These are phyloP conservation scores for Borovskyia barvae DNA, from an alignment of 208 protist species.

Conservation along the genomic window DNA sequence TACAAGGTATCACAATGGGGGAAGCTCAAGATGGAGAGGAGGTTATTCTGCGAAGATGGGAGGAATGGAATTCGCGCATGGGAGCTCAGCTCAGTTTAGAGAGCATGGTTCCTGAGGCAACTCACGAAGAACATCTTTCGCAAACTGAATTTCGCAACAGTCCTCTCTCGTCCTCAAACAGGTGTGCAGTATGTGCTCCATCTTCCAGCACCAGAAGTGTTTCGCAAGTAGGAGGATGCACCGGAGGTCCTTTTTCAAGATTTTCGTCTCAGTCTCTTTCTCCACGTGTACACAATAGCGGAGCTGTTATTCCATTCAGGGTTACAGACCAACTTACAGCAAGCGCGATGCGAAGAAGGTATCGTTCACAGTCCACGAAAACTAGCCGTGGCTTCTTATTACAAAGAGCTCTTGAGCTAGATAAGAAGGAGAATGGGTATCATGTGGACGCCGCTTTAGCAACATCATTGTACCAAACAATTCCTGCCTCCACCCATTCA, in stretches of 20 bases:
- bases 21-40: background rate
- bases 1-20: background rate
- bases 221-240: background rate
- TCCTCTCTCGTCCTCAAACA: background rate
- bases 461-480: background rate
- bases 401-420: constrained; percentile 4
- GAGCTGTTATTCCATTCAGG: constrained; percentile 4
- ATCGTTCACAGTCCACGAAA: constrained; percentile 4
- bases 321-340: constrained; percentile 9
- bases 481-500: background rate
- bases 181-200: background rate
- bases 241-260: background rate
- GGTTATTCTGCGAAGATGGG: constrained; percentile 12
- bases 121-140: background rate
- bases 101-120: background rate
- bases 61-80: constrained; percentile 8
- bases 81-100: constrained; percentile 9
- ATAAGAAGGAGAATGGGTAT: background rate
- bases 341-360: constrained; percentile 1
- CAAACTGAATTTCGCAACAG: background rate
- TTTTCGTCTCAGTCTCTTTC: background rate
- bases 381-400: constrained; percentile 15
- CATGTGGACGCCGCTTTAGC: background rate
- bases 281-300: constrained; percentile 7
- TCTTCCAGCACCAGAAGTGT: background rate